Evolutionary conservation across 2,329 filamentous ascomycete genomes (phyloP).

Genomic region (Ophiostoma sp.): DNA sequence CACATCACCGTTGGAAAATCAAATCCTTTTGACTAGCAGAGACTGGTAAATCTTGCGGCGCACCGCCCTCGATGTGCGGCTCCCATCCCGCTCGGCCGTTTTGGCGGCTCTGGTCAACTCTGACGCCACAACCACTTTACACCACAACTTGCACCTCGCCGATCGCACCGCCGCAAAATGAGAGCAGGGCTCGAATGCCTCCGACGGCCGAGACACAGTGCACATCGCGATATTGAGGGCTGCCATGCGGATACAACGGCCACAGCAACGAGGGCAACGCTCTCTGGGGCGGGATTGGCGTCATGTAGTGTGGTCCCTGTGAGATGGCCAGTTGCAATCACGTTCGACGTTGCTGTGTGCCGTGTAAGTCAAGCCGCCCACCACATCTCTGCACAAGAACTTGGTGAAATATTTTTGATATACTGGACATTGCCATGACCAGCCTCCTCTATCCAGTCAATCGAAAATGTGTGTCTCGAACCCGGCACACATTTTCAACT

Average conservation of each 20-base stretch:
- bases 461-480: neutral
- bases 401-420: neutral
- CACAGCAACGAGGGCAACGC: neutral
- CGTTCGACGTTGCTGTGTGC: neutral
- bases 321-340: neutral
- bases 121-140: neutral
- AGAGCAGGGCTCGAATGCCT: conserved; percentile 5
- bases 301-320: neutral
- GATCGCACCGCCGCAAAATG: conserved; percentile 19
- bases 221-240: conserved; percentile 21
- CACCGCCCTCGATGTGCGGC: neutral
- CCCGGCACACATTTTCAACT: neutral
- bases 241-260: conserved; percentile 1
- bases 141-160: neutral
- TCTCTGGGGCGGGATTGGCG: neutral
- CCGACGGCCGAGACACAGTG: conserved; percentile 22
- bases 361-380: neutral
- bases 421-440: neutral
- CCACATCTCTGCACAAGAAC: neutral
- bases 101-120: neutral
- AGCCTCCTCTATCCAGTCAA: neutral
- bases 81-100: neutral
- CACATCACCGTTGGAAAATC: neutral
- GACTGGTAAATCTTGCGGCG: neutral
- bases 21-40: neutral